A percentile compares a stretch with the other conserved stretches of the same genome.
These are phyloP conservation scores for Fusarium sp. DNA, from an alignment of 2,329 filamentous ascomycete species.

Conservation along the genomic window DNA sequence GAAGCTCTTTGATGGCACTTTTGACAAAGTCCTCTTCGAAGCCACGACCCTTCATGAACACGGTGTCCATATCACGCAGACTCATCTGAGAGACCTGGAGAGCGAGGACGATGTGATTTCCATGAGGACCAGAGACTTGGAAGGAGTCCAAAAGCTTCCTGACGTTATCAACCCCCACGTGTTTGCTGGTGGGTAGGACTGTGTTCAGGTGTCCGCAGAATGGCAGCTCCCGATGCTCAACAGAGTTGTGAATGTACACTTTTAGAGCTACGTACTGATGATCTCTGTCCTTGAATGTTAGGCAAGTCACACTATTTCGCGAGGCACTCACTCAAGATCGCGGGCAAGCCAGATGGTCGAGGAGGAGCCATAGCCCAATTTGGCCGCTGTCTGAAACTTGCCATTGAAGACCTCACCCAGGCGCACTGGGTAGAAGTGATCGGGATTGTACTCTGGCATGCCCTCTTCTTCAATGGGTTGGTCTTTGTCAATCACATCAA, in stretches of 20 bases:
- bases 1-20: background rate
- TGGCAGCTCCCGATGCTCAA: background rate
- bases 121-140: background rate
- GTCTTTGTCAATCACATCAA: background rate
- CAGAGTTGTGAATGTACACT: background rate
- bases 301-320: background rate
- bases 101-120: background rate
- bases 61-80: background rate
- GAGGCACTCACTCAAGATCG: background rate
- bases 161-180: background rate
- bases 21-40: background rate
- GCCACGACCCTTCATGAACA: background rate
- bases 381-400: background rate
- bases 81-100: background rate
- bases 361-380: background rate
- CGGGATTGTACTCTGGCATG: background rate
- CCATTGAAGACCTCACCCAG: background rate
- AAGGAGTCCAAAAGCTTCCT: background rate
- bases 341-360: background rate
- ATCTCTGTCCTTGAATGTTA: background rate
- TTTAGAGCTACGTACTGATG: background rate
- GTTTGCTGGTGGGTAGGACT: background rate
- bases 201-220: background rate
- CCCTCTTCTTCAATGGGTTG: background rate
- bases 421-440: background rate